These are phyloP conservation scores for Suillus weaverae DNA, from an alignment of 768 basidiomycete species.

Conservation along the genomic window DNA sequence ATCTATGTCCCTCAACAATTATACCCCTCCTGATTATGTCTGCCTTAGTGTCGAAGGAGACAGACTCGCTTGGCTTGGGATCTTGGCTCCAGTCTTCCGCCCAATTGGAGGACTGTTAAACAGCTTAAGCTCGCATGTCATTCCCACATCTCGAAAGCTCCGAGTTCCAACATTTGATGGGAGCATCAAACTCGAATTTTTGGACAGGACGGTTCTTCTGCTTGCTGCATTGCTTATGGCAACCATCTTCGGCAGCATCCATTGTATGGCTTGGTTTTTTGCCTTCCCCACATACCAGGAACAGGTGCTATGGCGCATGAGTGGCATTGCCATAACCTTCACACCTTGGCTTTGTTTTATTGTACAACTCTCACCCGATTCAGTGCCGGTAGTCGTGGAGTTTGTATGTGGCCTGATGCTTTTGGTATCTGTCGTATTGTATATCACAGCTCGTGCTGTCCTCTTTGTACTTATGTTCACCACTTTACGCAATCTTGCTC, in stretches of 20 bases:
- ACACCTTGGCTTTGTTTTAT: not conserved
- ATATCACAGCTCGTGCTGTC: not conserved
- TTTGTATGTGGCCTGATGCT: no score
- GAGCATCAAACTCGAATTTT: not conserved
- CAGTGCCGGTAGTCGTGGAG: no score
- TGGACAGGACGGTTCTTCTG: rapidly evolving
- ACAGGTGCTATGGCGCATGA: conserved; percentile 21
- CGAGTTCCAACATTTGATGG: not conserved
- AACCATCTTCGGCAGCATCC: conserved; percentile 6
- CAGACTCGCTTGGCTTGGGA: no score
- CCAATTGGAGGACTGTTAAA: no score
- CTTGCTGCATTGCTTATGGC: conserved; percentile 4
- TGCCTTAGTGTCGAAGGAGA: not conserved
- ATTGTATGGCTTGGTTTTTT: conserved; percentile 25
- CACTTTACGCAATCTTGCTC: not conserved
- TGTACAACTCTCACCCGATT: no score
- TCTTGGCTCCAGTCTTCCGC: rapidly evolving
- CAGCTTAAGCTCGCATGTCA: no score
- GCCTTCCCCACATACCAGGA: conserved; percentile 1
- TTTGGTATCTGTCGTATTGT: not conserved
- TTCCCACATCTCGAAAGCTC: not conserved
- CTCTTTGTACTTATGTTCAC: not conserved
- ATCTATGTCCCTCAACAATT: not conserved
- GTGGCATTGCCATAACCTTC: conserved; percentile 12
- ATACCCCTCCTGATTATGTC: not conserved